phyloP scores from a whole-genome alignment of 371 early-diverging fungal species.

The Syncephalastrum monosporum region DNA sequence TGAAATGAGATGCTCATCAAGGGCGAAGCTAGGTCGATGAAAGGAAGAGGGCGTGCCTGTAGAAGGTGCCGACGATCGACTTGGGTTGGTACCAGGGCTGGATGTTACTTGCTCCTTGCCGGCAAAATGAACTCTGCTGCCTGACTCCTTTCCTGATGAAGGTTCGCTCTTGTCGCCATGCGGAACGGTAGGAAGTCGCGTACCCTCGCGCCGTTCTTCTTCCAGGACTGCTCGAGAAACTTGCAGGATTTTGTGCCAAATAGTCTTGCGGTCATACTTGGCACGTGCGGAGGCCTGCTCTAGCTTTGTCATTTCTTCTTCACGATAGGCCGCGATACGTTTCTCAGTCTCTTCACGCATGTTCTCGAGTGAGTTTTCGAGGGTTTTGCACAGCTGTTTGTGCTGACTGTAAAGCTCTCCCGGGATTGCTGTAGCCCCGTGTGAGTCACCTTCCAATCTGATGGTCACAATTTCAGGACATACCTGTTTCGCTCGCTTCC shows the following conservation, averaged over 20 bases:
- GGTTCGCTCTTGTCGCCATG: constrained; percentile 1
- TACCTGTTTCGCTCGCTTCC: background rate
- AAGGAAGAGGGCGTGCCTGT: constrained; percentile 7
- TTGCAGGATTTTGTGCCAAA: constrained; percentile 35
- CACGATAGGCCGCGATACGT: constrained; percentile 23
- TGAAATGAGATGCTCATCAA: constrained; percentile 26
- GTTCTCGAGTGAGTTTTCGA: constrained; percentile 19
- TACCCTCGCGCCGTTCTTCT: constrained; percentile 6
- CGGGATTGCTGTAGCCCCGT: background rate
- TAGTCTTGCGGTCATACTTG: constrained; percentile 20
- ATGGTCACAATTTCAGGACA: background rate
- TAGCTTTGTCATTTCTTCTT: constrained; percentile 23
- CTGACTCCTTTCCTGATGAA: constrained; percentile 4
- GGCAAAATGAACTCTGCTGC: background rate
- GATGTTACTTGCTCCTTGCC: background rate
- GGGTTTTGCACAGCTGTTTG: constrained; percentile 15
- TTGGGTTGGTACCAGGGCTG: background rate
- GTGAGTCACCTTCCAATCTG: too few species aligned
- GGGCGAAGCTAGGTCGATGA: constrained; percentile 25
- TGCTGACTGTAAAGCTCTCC: constrained; percentile 25
- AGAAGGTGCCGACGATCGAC: background rate
- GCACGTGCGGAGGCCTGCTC: constrained; percentile 19
- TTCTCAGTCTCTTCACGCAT: constrained; percentile 24
- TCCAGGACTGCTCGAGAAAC: constrained; percentile 20
- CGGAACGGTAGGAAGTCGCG: background rate